Percentiles rank a stretch among this genome's conserved stretches.
These are phyloP conservation scores for Capillidium rhysosporum DNA, from an alignment of 371 early-diverging fungal genomes.

Conservation along the genomic window DNA sequence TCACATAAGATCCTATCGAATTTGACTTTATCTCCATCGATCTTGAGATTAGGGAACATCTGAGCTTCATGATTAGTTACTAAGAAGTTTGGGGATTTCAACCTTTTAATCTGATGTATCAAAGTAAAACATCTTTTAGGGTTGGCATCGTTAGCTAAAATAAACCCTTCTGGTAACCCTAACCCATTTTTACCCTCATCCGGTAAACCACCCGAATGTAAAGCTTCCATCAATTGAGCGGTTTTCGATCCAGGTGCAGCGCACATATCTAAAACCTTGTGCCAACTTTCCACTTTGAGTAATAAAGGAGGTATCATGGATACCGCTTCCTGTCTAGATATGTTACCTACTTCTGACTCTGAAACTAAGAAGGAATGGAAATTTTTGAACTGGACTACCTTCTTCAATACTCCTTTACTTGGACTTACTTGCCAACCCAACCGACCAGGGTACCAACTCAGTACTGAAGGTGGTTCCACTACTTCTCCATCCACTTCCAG, in stretches of 20 bases:
- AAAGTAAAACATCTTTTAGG: constrained; percentile 81
- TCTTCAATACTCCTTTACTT: constrained; percentile 46
- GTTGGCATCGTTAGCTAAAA: constrained; percentile 97
- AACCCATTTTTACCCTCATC: not conserved
- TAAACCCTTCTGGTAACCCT: constrained; percentile 32
- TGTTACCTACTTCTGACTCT: constrained; percentile 89
- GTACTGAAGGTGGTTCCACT: constrained; percentile 48
- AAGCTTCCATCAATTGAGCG: constrained; percentile 79
- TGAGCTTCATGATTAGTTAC: constrained; percentile 95
- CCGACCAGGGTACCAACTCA: constrained; percentile 82
- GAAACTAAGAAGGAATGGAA: constrained; percentile 88
- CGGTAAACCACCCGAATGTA: constrained; percentile 36
- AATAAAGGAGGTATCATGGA: constrained; percentile 96
- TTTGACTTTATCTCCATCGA: constrained; percentile 17
- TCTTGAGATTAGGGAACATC: constrained; percentile 50
- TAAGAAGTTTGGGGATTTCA: constrained; percentile 75
- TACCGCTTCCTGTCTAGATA: constrained; percentile 95
- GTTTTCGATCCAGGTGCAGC: constrained; percentile 87
- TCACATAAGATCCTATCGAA: constrained; percentile 97
- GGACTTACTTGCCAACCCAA: constrained; percentile 71
- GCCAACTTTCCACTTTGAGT: constrained; percentile 80
- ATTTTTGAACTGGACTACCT: constrained; percentile 40
- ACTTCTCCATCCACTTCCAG: constrained; percentile 41
- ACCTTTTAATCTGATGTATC: constrained; percentile 85
- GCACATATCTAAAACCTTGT: constrained; percentile 75